Evolutionary conservation across 768 basidiomycete genomes (phyloP).

Genomic region (Suillus clintonianus): DNA sequence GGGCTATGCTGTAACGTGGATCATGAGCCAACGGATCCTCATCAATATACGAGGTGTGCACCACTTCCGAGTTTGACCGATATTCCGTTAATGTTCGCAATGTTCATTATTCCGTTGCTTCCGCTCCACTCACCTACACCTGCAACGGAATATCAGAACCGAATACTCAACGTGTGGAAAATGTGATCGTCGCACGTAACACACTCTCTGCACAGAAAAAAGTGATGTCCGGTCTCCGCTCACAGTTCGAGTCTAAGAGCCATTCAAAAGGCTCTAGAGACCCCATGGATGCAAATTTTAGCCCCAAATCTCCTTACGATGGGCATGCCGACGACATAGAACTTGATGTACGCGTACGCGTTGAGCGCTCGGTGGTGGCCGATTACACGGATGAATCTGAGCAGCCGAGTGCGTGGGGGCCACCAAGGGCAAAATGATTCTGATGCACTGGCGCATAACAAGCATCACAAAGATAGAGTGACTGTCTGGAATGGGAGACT

Average conservation of each 20-base stretch:
- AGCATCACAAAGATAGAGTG: background rate
- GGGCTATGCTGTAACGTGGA: constrained; percentile 59
- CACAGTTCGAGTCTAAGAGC: constrained; percentile 18
- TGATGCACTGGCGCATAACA: background rate
- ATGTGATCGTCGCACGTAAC: constrained; percentile 26
- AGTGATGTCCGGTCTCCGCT: constrained; percentile 24
- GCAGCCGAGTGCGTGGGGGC: constrained; percentile 16
- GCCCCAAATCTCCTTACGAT: constrained; percentile 6
- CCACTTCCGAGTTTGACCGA: background rate
- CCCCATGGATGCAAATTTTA: constrained; percentile 21
- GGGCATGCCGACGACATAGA: constrained; percentile 18
- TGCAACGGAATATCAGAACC: constrained; percentile 21
- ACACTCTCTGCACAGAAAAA: constrained; percentile 13
- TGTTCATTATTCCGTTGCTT: background rate
- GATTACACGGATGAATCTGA: constrained; percentile 19
- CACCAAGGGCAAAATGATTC: constrained; percentile 10
- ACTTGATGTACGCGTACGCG: constrained; percentile 31
- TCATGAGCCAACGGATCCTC: constrained; percentile 60
- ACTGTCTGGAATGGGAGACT: background rate
- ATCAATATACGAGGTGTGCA: constrained; percentile 55
- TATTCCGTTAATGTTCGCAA: background rate
- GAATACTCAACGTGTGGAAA: constrained; percentile 27
- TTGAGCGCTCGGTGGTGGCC: constrained; percentile 29
- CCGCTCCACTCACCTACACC: background rate
- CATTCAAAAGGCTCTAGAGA: constrained; percentile 8